phyloP scores from a whole-genome alignment of 208 protist genomes.

The Herpetomonas samuelpessoai region DNA sequence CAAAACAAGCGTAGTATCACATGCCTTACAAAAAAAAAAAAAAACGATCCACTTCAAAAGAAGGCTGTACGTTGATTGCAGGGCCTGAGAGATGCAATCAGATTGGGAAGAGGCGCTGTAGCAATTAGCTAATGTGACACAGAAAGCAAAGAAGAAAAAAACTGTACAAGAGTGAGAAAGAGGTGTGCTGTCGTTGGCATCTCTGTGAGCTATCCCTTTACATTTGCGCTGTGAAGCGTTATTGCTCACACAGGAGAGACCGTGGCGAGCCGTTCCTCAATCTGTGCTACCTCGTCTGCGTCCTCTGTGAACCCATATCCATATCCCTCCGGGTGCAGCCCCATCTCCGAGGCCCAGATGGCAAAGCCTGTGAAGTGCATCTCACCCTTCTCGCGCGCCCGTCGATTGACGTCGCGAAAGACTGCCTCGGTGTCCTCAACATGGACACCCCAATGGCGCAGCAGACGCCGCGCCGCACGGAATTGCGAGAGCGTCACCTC shows the following conservation, averaged over 20 bases:
- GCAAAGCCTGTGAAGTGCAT: constrained; percentile 31
- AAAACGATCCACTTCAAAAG: too few species aligned
- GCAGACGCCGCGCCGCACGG: constrained; percentile 17
- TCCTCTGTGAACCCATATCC: constrained; percentile 24
- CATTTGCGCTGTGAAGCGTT: too few species aligned
- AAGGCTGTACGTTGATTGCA: too few species aligned
- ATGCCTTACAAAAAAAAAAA: constrained; percentile 1
- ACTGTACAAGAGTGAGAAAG: constrained; percentile 8
- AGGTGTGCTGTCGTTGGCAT: too few species aligned
- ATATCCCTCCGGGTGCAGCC: constrained; percentile 22
- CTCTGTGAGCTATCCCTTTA: too few species aligned
- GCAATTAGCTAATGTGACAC: not conserved
- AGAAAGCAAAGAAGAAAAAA: not conserved
- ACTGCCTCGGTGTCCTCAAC: constrained; percentile 19
- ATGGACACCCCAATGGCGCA: constrained; percentile 49
- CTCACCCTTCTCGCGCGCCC: constrained; percentile 12
- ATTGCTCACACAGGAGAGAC: not conserved
- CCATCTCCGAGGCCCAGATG: constrained; percentile 22
- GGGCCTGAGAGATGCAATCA: too few species aligned
- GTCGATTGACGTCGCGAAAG: constrained; percentile 19
- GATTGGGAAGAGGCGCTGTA: too few species aligned
- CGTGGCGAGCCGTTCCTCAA: constrained; percentile 6
- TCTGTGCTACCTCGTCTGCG: constrained; percentile 12
- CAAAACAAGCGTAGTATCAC: not conserved
- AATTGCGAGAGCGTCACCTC: constrained; percentile 38